Evolutionary conservation across 495 filamentous ascomycete species (phyloP), one percentile per base, ranked within the genome.

Genomic region (Penicillium salamii): DNA sequence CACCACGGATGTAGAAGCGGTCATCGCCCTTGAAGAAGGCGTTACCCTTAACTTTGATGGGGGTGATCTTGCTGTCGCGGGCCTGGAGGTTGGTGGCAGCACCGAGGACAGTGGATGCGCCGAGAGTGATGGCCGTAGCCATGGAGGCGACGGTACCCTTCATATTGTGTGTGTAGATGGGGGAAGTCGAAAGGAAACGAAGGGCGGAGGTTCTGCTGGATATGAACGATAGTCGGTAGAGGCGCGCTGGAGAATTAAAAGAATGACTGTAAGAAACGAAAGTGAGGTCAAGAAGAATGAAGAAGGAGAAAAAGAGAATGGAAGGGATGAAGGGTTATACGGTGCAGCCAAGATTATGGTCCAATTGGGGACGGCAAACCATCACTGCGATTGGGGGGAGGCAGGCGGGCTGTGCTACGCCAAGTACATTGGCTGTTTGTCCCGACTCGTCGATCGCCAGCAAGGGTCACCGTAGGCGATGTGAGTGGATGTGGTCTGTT

Each of bases 1-100:
- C 85, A 64, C 92, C 92, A 36, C 90, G 88, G 42, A 97, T 82
- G 67, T 97, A 97, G 81, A 96, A 97, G 52, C 92, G 85, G 9
- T 83, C 68, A 52, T 80, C 68, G 48, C 89, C 90, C 58, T 86
- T 78, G 77, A 91, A 97, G 80, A 97, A 96, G 42, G 92, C 90
- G 67, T 82, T 66, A 65, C 84, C 70, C 72, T 81, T 77, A 73
- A 79, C 66, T 37, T 80, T 78, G 74, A 83, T 71, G 26, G 80
- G 64, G 9, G 69, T 74, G 11, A 77, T 67, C 3, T 39, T 44
- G 41, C 55, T 78, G 28, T 70, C 72, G n/a, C 70, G 70, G 47
- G 65, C 53, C 46, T 61, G 39, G 19, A 65, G 14, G n/a, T 40
- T 47, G 42, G 82, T 82, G 23, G 83, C 78, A 35, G 73, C 71